A percentile compares a stretch with the other conserved stretches of the same genome.
Conservation (phyloP, 2,329 filamentous ascomycete genomes). For the Bisporella sp. region DNA sequence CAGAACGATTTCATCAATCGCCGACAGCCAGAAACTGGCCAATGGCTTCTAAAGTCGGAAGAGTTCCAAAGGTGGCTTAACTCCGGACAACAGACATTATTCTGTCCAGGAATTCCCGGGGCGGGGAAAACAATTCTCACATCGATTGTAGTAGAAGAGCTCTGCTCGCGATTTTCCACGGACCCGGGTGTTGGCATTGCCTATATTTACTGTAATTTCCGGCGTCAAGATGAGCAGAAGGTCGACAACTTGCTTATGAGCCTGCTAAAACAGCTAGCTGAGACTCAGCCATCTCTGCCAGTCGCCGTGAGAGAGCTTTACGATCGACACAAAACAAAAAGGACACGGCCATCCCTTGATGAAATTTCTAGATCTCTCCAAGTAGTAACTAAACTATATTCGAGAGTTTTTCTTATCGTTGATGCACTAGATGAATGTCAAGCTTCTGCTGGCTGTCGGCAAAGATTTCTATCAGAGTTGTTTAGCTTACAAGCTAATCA, state of each 20-base stretch:
- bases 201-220: background rate
- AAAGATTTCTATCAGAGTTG: slow-evolving; percentile 20
- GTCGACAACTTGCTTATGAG: background rate
- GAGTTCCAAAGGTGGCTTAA: background rate
- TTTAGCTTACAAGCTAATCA: slow-evolving; percentile 17
- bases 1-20: slow-evolving; percentile 32
- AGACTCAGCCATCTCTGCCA: slow-evolving; percentile 1
- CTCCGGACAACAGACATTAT: background rate
- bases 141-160: slow-evolving; percentile 35
- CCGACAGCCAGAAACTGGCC: slow-evolving; percentile 22
- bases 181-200: background rate
- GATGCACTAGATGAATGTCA: slow-evolving; percentile 13
- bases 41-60: slow-evolving; percentile 7
- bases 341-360: slow-evolving; percentile 13
- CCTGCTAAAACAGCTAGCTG: background rate
- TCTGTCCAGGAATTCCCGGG: background rate
- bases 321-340: slow-evolving; percentile 13
- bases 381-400: background rate
- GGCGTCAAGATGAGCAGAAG: background rate
- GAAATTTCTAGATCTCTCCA: background rate
- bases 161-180: slow-evolving; percentile 18
- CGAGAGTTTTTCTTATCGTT: slow-evolving; percentile 9
- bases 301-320: slow-evolving; percentile 19
- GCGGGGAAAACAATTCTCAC: slow-evolving; percentile 40
- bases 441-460: slow-evolving; percentile 2